These are phyloP conservation scores for Curvularia eragrostidis DNA, from an alignment of 2,329 filamentous ascomycete genomes.

Conservation along the genomic window DNA sequence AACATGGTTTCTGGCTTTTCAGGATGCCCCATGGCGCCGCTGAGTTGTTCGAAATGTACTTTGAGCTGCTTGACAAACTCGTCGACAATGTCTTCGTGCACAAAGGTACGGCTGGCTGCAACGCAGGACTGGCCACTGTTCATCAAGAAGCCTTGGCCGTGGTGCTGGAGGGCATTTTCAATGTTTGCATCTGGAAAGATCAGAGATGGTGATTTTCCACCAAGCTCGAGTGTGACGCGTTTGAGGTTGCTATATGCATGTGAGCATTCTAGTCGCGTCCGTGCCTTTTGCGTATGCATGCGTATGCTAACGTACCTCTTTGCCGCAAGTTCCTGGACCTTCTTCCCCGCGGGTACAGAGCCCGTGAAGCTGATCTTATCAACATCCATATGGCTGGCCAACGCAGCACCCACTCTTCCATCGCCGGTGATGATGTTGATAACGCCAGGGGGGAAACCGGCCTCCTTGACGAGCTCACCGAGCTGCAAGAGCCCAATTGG, in stretches of 20 bases:
- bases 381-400: slow-evolving; percentile 52
- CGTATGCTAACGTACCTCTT: not conserved
- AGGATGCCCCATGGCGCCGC: slow-evolving; percentile 23
- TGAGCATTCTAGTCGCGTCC: slow-evolving; percentile 27
- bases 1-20: slow-evolving; percentile 29
- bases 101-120: slow-evolving; percentile 60
- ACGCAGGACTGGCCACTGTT: slow-evolving; percentile 65
- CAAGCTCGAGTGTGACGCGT: slow-evolving; percentile 56
- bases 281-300: not conserved
- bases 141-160: slow-evolving; percentile 51
- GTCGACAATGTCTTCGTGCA: slow-evolving; percentile 39
- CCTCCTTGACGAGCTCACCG: slow-evolving; percentile 40
- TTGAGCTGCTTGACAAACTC: slow-evolving; percentile 41
- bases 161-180: slow-evolving; percentile 48
- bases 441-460: slow-evolving; percentile 50
- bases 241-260: slow-evolving; percentile 51
- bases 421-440: slow-evolving; percentile 46
- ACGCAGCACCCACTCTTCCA: slow-evolving; percentile 42
- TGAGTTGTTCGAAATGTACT: slow-evolving; percentile 31
- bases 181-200: slow-evolving; percentile 58
- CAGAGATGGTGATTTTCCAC: slow-evolving; percentile 55
- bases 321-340: slow-evolving; percentile 49
- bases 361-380: slow-evolving; percentile 55
- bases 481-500: slow-evolving; percentile 32
- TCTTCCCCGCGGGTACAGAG: slow-evolving; percentile 46